phyloP scores from a whole-genome alignment of 345 rosid genomes.

The Populus alba region DNA sequence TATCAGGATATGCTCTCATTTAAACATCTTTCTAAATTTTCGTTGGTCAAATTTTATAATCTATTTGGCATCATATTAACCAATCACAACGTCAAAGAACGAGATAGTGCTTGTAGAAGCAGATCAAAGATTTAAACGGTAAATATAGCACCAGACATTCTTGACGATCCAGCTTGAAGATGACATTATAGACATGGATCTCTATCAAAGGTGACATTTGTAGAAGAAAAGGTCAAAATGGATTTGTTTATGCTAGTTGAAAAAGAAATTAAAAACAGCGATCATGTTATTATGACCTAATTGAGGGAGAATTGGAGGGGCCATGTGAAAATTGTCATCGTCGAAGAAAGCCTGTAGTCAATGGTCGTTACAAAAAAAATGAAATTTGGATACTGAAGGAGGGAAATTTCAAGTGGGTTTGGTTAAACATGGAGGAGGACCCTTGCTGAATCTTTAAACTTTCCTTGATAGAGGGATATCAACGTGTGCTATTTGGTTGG shows the following conservation, averaged over 20 bases:
- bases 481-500: not conserved
- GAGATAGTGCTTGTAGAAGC: not conserved
- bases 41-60: too few relatives aligned
- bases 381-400: conserved; percentile 2
- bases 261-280: too few relatives aligned
- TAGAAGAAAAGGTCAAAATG: not conserved
- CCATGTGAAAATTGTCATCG: not conserved
- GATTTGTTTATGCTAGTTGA: not conserved
- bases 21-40: too few relatives aligned
- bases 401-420: conserved; percentile 24
- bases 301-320: not conserved
- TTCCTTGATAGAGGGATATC: not conserved
- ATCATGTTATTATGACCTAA: not conserved
- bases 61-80: too few relatives aligned
- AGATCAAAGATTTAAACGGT: too few relatives aligned
- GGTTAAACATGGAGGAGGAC: conserved; percentile 7
- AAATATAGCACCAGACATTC: too few relatives aligned
- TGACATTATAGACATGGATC: not conserved
- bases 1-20: too few relatives aligned
- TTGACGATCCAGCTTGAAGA: not conserved
- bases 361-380: conserved; percentile 10
- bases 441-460: not conserved
- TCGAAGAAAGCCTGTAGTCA: conserved; percentile 14
- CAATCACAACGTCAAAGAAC: not conserved
- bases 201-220: not conserved